Conservation (phyloP, 495 filamentous ascomycete species). For the Hyphodiscus hymeniophilus region DNA sequence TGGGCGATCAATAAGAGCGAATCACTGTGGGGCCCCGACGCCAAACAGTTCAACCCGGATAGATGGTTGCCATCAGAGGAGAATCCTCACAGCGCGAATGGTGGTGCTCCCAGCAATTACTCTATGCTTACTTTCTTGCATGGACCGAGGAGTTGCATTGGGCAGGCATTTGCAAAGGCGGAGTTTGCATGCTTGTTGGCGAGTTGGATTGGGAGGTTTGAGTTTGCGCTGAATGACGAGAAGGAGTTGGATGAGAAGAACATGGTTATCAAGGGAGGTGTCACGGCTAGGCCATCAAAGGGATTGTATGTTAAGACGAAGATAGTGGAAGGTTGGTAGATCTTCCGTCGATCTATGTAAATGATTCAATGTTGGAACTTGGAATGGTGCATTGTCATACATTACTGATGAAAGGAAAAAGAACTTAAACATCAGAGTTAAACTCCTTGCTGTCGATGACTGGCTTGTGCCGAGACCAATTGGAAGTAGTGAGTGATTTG, state of each 20-base stretch:
- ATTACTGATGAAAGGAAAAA: no score
- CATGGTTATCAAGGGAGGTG: conserved; percentile 46
- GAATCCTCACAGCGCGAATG: conserved; percentile 28
- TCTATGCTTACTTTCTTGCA: conserved; percentile 54
- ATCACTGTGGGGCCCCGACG: conserved; percentile 50
- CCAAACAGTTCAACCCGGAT: conserved; percentile 50
- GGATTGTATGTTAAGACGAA: conserved; percentile 56
- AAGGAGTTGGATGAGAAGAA: conserved; percentile 44
- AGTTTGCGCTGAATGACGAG: conserved; percentile 53
- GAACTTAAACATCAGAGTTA: no score
- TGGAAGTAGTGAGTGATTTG: no score
- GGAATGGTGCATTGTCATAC: no score
- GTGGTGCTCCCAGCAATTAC: conserved; percentile 47
- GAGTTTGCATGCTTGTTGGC: conserved; percentile 83
- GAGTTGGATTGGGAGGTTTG: conserved; percentile 61
- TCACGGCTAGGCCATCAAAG: conserved; percentile 56
- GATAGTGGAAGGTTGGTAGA: conserved; percentile 56
- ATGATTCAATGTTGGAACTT: no score
- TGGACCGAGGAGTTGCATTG: conserved; percentile 54
- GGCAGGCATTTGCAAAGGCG: conserved; percentile 64
- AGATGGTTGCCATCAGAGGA: conserved; percentile 44
- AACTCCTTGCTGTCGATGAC: no score
- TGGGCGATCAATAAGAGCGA: conserved; percentile 52
- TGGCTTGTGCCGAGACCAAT: no score
- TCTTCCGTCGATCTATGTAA: neutral